Conservation (phyloP, 2,329 filamentous ascomycete genomes). For the Fusarium proliferatum region DNA sequence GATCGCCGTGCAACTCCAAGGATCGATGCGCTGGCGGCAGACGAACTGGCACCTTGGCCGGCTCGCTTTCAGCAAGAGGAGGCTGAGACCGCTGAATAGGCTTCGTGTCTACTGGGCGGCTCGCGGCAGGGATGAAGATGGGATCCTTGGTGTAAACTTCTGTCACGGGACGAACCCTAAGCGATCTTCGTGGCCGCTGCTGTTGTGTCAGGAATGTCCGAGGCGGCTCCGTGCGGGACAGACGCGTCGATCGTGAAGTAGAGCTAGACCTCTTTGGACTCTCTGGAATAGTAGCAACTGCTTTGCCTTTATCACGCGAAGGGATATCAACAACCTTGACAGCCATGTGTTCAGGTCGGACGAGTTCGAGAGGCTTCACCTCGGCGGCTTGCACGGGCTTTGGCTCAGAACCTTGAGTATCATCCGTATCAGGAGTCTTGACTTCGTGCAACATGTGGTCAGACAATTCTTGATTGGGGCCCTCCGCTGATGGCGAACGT, state of each 20-base stretch:
- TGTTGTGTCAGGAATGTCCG: slow-evolving; percentile 41
- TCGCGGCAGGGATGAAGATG: slow-evolving; percentile 40
- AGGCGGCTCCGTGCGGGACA: slow-evolving; percentile 35
- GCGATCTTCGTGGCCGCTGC: slow-evolving; percentile 32
- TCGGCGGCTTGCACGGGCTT: slow-evolving; percentile 19
- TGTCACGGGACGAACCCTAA: slow-evolving; percentile 38
- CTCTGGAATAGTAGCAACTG: slow-evolving; percentile 7
- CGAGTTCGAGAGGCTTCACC: slow-evolving; percentile 12
- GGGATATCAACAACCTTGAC: slow-evolving; percentile 33
- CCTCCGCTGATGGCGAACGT: not conserved
- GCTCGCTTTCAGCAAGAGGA: slow-evolving; percentile 21
- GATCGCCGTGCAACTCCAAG: slow-evolving; percentile 21
- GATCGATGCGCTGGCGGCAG: slow-evolving; percentile 18
- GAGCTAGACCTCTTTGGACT: slow-evolving; percentile 26
- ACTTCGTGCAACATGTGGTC: slow-evolving; percentile 10
- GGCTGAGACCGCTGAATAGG: slow-evolving; percentile 22
- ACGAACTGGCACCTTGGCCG: slow-evolving; percentile 15
- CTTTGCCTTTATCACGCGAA: slow-evolving; percentile 34
- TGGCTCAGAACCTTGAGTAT: slow-evolving; percentile 19
- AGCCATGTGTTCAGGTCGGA: slow-evolving; percentile 12
- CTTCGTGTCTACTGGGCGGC: slow-evolving; percentile 26
- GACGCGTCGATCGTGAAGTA: slow-evolving; percentile 13
- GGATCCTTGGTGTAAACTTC: slow-evolving; percentile 44
- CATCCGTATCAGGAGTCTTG: slow-evolving; percentile 25
- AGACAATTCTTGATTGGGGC: not conserved